Evolutionary conservation across 805 yeast genomes (phyloP), one percentile per base, ranked within the genome.

Genomic region (Blastobotrys parvus): DNA sequence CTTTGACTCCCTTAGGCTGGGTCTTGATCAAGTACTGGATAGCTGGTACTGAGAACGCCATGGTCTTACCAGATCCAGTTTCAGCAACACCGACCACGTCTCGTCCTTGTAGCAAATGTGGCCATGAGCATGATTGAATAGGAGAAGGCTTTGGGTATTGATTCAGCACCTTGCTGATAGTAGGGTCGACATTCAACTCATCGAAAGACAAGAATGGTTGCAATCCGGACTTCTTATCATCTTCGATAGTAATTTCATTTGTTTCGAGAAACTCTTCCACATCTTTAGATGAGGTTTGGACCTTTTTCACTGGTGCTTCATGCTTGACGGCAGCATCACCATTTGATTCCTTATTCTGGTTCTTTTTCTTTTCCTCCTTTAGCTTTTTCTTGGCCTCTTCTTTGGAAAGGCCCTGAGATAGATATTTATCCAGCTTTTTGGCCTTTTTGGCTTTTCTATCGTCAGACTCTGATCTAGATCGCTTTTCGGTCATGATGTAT

Each of bases 31-130:
- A 67, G 49, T 79, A 78, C 57, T 86, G 72, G 42, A 90, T 74
- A n/a, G 97, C 96, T 38, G 99, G 98, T 25, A 92, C 92, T 61
- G 96, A 95, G 61, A 90, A 92, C 0, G 96, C 97, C 65, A 90
- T 82, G 0, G 98, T 90, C 64, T 90, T 90, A 58, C 98, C 98
- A 0, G 96, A 86, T 31, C 98, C 98, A 2, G 98, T 90, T 67
- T 90, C 97, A 11, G 98, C 98, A 51, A 90, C 95, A 62, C 97
- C 98, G 52, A 90, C 77, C 20, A 89, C 94, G 60, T 90, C 98
- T 45, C 80, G 74, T 15, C 83, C 82, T 17, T 75, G 66, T 40
- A 88, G 66, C 42, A 90, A 66, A 58, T 77, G 87, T 51, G 98
- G 97, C 97, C 97, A 92, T 6, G 97, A 75, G 36, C 78, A 86